Evolutionary conservation across 1,284 basidiomycete genomes (phyloP).

Genomic region (Trichosporon ovoides): DNA sequence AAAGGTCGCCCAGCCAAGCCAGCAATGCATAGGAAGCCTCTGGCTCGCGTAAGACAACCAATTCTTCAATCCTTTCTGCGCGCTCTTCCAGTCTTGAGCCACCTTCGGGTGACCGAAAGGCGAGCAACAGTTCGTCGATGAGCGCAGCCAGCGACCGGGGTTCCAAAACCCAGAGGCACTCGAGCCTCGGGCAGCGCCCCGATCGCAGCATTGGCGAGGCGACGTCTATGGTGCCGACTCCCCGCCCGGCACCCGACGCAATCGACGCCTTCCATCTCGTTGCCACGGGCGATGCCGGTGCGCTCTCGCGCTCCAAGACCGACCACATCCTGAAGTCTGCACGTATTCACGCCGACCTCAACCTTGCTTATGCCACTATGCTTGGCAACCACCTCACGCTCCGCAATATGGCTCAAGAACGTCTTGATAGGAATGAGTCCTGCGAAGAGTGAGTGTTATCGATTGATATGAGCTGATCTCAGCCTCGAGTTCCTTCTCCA

Average conservation of each 20-base stretch:
- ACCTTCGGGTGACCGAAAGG: neutral
- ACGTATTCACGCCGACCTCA: constrained; percentile 2
- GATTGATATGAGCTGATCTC: neutral
- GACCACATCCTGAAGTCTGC: constrained; percentile 5
- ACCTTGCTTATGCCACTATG: constrained; percentile 3
- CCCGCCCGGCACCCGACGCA: neutral
- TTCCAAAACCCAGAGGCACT: neutral
- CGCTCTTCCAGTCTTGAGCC: neutral
- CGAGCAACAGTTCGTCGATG: neutral
- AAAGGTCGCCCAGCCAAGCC: neutral
- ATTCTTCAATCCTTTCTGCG: neutral
- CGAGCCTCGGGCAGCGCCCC: neutral
- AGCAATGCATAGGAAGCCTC: neutral
- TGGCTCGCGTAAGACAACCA: neutral
- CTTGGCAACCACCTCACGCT: constrained; percentile 1
- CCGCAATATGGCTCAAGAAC: constrained; percentile 2
- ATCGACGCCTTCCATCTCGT: constrained; percentile 3
- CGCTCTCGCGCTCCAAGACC: constrained; percentile 1
- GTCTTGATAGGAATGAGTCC: neutral
- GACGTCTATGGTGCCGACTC: neutral
- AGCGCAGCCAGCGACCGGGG: neutral
- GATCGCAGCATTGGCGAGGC: neutral
- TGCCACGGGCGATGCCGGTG: neutral
- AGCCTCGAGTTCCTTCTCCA: constrained; percentile 1
- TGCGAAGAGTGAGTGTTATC: neutral